A percentile compares a stretch with the other conserved stretches of the same genome.
Conservation (phyloP, 2,329 filamentous ascomycete genomes). For the Aspergillus brunneoviolaceus region DNA sequence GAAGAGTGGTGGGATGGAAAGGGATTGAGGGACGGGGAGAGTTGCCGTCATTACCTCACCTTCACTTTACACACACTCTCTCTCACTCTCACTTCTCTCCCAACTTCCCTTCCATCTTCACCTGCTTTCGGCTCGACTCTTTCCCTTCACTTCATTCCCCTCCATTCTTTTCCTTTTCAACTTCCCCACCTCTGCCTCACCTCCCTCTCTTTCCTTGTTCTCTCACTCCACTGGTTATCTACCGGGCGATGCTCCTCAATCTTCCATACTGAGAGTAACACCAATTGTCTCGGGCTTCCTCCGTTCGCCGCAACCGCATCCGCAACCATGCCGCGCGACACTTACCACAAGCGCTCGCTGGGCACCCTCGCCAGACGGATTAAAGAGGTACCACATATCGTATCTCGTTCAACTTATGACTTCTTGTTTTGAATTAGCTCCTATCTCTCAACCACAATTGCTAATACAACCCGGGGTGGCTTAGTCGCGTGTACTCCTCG, state of each 20-base stretch:
- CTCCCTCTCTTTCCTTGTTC: not conserved
- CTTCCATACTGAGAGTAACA: not conserved
- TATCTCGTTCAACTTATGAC: not conserved
- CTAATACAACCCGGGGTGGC: conserved; percentile 14
- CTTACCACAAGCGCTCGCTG: conserved; percentile 45
- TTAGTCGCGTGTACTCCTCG: conserved; percentile 85
- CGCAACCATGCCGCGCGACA: conserved; percentile 41
- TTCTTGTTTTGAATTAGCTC: not conserved
- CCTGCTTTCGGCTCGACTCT: conserved; percentile 7
- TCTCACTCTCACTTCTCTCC: too few relatives aligned
- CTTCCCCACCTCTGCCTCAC: conserved; percentile 5
- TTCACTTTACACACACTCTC: not conserved
- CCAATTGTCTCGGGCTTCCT: conserved; percentile 4
- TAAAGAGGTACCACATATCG: conserved; percentile 37
- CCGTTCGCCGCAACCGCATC: conserved; percentile 5
- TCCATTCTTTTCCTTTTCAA: conserved; percentile 11
- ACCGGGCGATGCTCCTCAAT: conserved; percentile 16
- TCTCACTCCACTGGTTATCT: conserved; percentile 1
- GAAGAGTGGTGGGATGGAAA: not conserved
- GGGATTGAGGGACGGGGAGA: not conserved
- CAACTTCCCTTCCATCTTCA: conserved; percentile 1
- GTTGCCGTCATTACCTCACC: conserved; percentile 4
- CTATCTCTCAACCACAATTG: not conserved
- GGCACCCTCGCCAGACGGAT: conserved; percentile 42
- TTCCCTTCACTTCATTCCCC: conserved; percentile 1